Conservation (phyloP, 176 grass and related monocot species). For the Elaeis guineensis region DNA sequence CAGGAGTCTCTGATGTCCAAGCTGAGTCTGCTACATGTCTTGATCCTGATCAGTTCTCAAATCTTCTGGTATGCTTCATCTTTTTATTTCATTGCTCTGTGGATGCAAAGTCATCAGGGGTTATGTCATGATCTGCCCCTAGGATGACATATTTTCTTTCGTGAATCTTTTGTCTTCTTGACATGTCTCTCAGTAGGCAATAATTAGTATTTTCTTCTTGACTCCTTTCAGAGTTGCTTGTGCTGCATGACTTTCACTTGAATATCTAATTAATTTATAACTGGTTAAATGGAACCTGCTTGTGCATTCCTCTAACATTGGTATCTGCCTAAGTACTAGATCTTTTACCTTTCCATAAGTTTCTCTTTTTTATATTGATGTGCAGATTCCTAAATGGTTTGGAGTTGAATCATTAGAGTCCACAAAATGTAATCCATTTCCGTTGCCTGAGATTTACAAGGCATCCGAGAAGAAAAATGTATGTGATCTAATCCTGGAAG, state of each 20-base stretch:
- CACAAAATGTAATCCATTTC: slow-evolving; percentile 19
- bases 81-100: neutral
- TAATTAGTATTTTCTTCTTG: neutral
- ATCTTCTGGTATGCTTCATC: slow-evolving; percentile 6
- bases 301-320: too few species aligned
- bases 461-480: slow-evolving; percentile 18
- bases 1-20: slow-evolving; percentile 18
- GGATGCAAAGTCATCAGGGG: too few species aligned
- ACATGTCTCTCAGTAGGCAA: too few species aligned
- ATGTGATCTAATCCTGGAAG: neutral
- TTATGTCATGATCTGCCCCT: too few species aligned
- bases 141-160: too few species aligned
- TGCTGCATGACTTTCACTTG: too few species aligned
- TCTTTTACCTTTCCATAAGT: too few species aligned
- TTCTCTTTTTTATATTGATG: neutral
- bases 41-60: slow-evolving; percentile 22
- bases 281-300: too few species aligned
- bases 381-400: slow-evolving; percentile 25
- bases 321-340: too few species aligned
- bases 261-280: too few species aligned
- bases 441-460: slow-evolving; percentile 17
- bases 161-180: too few species aligned
- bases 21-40: slow-evolving; percentile 14
- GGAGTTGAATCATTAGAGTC: neutral
- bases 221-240: neutral